phyloP scores from a whole-genome alignment of 306 rosid species.

The Gillenia trifoliata region DNA sequence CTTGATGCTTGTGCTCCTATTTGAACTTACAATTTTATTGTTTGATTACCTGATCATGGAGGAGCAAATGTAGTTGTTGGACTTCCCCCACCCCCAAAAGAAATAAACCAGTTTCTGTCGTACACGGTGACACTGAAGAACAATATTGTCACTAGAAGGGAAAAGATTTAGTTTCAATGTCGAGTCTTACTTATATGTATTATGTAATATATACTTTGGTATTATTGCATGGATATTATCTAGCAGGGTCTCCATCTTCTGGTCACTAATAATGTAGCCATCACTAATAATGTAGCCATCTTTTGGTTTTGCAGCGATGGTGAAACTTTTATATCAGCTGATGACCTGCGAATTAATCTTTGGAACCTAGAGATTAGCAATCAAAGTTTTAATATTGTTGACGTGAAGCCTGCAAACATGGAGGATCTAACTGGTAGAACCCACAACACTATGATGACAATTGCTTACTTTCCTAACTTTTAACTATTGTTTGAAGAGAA shows the following conservation, averaged over 20 bases:
- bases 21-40: neutral
- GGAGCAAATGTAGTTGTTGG: neutral
- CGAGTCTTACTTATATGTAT: neutral
- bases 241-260: neutral
- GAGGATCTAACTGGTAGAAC: constrained; percentile 92
- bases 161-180: neutral
- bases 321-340: constrained; percentile 98
- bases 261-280: neutral
- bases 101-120: neutral
- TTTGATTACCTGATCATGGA: neutral
- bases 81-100: neutral
- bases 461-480: constrained; percentile 4
- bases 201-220: neutral
- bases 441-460: constrained; percentile 4
- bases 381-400: constrained; percentile 98
- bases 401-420: constrained; percentile 98
- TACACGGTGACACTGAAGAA: neutral
- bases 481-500: neutral
- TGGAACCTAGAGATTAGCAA: constrained; percentile 99
- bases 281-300: neutral
- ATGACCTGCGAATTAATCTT: constrained; percentile 95
- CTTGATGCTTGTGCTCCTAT: neutral
- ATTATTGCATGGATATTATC: neutral
- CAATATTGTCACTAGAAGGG: neutral
- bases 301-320: constrained; percentile 70